Percentiles rank a stretch among this genome's conserved stretches.
Evolutionary conservation across 1,284 basidiomycete genomes (phyloP).

Genomic region (Puccinia triticina): DNA sequence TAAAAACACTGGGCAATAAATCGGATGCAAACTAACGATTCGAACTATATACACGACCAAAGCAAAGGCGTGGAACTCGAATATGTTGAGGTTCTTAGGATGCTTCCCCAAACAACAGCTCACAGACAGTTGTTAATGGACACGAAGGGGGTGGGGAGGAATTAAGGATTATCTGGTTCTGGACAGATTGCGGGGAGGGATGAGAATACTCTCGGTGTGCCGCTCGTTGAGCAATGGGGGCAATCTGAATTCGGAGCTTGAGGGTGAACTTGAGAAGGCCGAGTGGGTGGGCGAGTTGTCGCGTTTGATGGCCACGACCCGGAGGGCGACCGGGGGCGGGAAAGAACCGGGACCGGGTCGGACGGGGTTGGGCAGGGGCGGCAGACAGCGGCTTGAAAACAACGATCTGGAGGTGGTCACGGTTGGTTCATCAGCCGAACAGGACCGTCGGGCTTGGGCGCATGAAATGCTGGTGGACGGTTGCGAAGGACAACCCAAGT

Average conservation of each 20-base stretch:
- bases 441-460: not conserved
- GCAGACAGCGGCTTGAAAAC: constrained; percentile 22
- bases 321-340: constrained; percentile 21
- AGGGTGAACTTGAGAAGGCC: not conserved
- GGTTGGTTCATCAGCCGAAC: not conserved
- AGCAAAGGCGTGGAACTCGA: not conserved
- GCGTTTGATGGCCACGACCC: constrained; percentile 9
- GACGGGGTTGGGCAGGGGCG: constrained; percentile 28
- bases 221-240: constrained; percentile 7
- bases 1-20: not conserved
- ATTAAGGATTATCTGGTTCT: not conserved
- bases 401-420: not conserved
- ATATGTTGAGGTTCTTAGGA: too few relatives aligned
- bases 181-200: not conserved
- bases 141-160: not conserved
- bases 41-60: not conserved
- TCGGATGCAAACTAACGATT: not conserved
- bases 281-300: not conserved
- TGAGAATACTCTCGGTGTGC: not conserved
- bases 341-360: constrained; percentile 35
- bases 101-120: too few relatives aligned
- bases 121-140: too few relatives aligned
- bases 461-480: not conserved
- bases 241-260: constrained; percentile 26
- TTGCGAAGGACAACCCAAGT: not conserved